Conservation (phyloP, 2,329 filamentous ascomycete species). For the Scopulariopsis brevicaulis region DNA sequence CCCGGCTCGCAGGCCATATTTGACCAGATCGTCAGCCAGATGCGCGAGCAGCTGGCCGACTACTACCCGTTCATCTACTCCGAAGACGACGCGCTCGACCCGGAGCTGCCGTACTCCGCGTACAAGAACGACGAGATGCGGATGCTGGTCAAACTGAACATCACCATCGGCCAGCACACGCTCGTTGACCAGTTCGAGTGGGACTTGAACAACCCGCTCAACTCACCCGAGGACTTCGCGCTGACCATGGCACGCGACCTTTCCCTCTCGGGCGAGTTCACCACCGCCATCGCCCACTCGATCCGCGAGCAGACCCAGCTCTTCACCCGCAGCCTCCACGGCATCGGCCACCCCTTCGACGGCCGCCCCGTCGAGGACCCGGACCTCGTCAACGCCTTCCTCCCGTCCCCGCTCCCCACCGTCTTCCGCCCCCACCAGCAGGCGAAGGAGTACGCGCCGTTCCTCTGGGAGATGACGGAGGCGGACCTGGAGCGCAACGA, state of each 20-base stretch:
- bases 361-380: constrained; percentile 86
- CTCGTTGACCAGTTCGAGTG: constrained; percentile 97
- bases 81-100: constrained; percentile 82
- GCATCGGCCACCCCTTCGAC: constrained; percentile 89
- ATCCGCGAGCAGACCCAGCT: constrained; percentile 94
- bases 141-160: constrained; percentile 89
- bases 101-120: constrained; percentile 78
- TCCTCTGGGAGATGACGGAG: constrained; percentile 88
- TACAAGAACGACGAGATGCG: constrained; percentile 99
- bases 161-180: constrained; percentile 91
- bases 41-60: constrained; percentile 83
- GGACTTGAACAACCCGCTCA: constrained; percentile 93
- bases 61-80: constrained; percentile 89
- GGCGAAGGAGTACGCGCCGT: constrained; percentile 88
- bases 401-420: constrained; percentile 69
- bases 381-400: constrained; percentile 74
- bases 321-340: constrained; percentile 87
- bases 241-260: constrained; percentile 80
- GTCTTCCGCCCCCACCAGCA: constrained; percentile 87
- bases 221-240: constrained; percentile 92
- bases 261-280: constrained; percentile 88
- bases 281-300: constrained; percentile 92
- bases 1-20: constrained; percentile 54
- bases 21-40: constrained; percentile 52
- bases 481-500: constrained; percentile 84